Evolutionary conservation across 2,329 filamentous ascomycete genomes (phyloP).

Genomic region (Botrytis paeoniae): DNA sequence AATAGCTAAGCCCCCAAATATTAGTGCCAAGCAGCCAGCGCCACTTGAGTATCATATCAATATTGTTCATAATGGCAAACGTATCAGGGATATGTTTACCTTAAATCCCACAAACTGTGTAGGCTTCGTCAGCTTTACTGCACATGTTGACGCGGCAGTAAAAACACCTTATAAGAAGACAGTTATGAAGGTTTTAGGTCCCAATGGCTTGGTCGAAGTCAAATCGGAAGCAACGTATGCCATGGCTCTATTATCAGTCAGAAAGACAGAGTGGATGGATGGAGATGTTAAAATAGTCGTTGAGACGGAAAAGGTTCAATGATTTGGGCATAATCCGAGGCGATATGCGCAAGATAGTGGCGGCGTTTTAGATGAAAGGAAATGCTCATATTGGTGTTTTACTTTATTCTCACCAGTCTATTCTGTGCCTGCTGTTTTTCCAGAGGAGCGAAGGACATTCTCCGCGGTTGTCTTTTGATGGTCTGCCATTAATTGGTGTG

Average conservation of each 20-base stretch:
- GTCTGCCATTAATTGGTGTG: slow-evolving; percentile 5
- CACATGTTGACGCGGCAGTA: slow-evolving; percentile 28
- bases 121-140: slow-evolving; percentile 30
- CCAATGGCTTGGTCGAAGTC: slow-evolving; percentile 30
- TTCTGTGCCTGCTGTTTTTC: not conserved
- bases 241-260: slow-evolving; percentile 25
- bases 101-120: slow-evolving; percentile 28
- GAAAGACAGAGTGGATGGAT: slow-evolving; percentile 36
- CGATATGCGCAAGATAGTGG: not conserved
- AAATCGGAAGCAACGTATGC: slow-evolving; percentile 31
- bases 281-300: slow-evolving; percentile 33
- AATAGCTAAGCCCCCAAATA: not conserved
- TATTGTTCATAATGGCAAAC: slow-evolving; percentile 28
- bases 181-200: slow-evolving; percentile 29
- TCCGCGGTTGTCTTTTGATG: slow-evolving; percentile 8
- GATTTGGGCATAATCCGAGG: not conserved
- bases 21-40: slow-evolving; percentile 2
- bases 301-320: slow-evolving; percentile 24
- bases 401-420: not conserved
- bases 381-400: not conserved
- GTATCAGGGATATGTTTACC: slow-evolving; percentile 27
- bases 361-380: not conserved
- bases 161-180: slow-evolving; percentile 23
- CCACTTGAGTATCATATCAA: slow-evolving; percentile 30
- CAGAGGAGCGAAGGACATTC: not conserved